These are phyloP conservation scores for Lodderomyces beijingensis DNA, from an alignment of 1,139 yeast species.

Conservation along the genomic window DNA sequence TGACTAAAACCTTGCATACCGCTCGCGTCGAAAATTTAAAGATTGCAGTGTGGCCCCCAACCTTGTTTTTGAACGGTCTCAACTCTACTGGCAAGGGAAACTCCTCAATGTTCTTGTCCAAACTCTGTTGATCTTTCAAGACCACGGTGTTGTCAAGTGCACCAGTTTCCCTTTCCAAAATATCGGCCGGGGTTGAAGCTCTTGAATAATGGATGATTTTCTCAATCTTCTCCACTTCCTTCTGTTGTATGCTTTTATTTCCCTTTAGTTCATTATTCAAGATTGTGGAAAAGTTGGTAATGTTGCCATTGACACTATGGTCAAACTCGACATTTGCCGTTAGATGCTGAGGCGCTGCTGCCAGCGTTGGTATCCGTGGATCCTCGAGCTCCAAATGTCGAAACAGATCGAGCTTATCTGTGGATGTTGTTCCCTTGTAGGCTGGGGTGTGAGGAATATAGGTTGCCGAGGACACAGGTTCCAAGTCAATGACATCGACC, in stretches of 20 bases:
- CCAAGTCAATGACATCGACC: slow-evolving; percentile 11
- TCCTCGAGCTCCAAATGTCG: slow-evolving; percentile 6
- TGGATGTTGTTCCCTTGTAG: slow-evolving; percentile 1
- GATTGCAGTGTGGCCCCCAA: slow-evolving; percentile 98
- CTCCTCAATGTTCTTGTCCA: not conserved
- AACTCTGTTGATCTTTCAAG: not conserved
- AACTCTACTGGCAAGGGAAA: slow-evolving; percentile 78
- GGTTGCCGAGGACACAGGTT: slow-evolving; percentile 31
- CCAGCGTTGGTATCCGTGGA: slow-evolving; percentile 8
- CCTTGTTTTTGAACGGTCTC: slow-evolving; percentile 64
- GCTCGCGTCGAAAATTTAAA: slow-evolving; percentile 88
- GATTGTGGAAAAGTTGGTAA: slow-evolving; percentile 21
- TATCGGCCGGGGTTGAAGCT: slow-evolving; percentile 9
- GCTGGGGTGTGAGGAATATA: slow-evolving; percentile 31
- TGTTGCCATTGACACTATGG: slow-evolving; percentile 27
- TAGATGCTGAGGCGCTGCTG: slow-evolving; percentile 23
- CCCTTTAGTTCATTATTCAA: slow-evolving; percentile 2
- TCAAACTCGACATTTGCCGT: slow-evolving; percentile 38
- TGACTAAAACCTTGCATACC: slow-evolving; percentile 91
- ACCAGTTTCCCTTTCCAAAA: slow-evolving; percentile 1
- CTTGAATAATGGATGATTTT: slow-evolving; percentile 9
- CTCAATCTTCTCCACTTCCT: slow-evolving; percentile 8
- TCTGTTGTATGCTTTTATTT: slow-evolving; percentile 1
- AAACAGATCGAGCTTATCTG: slow-evolving; percentile 2
- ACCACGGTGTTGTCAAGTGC: not conserved